phyloP scores from a whole-genome alignment of 768 basidiomycete species.

The Trametes sanguinea region DNA sequence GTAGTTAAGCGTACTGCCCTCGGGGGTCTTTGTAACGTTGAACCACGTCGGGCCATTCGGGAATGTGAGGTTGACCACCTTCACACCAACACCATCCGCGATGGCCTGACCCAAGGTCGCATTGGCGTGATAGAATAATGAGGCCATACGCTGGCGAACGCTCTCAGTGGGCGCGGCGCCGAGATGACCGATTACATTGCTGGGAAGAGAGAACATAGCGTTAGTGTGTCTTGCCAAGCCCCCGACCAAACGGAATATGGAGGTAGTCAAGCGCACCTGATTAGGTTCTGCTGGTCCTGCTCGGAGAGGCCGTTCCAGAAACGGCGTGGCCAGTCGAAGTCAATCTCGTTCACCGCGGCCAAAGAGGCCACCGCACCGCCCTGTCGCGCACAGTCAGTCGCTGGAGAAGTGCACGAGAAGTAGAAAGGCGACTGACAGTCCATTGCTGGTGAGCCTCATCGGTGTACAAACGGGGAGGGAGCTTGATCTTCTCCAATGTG shows the following conservation, averaged over 20 bases:
- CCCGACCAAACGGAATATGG: neutral
- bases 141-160: slow-evolving; percentile 36
- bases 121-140: slow-evolving; percentile 42
- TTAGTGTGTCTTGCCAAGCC: neutral
- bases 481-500: slow-evolving; percentile 36
- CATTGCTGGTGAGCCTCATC: slow-evolving; percentile 45
- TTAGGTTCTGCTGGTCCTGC: slow-evolving; percentile 39
- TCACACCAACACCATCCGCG: slow-evolving; percentile 35
- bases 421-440: slow-evolving; percentile 28
- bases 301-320: slow-evolving; percentile 41
- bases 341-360: slow-evolving; percentile 38
- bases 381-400: slow-evolving; percentile 4
- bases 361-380: slow-evolving; percentile 43
- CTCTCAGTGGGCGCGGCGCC: slow-evolving; percentile 33
- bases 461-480: slow-evolving; percentile 37
- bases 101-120: slow-evolving; percentile 38
- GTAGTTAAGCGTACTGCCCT: slow-evolving; percentile 25
- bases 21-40: slow-evolving; percentile 24
- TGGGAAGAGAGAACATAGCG: neutral
- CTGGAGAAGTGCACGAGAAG: neutral
- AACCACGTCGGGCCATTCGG: slow-evolving; percentile 27
- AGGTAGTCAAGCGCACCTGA: slow-evolving; percentile 26
- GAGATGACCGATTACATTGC: slow-evolving; percentile 42
- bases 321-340: slow-evolving; percentile 42
- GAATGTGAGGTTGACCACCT: slow-evolving; percentile 24